Conservation (phyloP, 306 rosid species). For the Prunus mira region DNA sequence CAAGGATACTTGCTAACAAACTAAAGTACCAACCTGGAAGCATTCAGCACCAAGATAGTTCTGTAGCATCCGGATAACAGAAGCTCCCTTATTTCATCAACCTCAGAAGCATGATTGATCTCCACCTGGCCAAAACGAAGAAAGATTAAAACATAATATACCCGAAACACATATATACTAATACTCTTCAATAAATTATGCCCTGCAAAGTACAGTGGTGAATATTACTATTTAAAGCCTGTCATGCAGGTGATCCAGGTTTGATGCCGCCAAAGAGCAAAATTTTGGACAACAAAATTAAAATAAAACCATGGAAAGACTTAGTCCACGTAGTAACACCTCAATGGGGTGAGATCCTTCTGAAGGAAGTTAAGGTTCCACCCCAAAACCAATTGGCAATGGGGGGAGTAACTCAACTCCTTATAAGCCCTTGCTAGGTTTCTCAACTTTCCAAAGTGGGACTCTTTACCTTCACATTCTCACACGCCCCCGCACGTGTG, state of each 20-base stretch:
- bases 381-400: too few relatives aligned
- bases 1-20: constrained; percentile 2
- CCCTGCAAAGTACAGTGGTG: too few relatives aligned
- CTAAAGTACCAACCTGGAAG: constrained; percentile 66
- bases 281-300: neutral
- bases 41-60: constrained; percentile 80
- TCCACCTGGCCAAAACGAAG: constrained; percentile 66
- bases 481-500: too few relatives aligned
- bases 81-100: constrained; percentile 92
- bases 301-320: neutral
- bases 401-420: too few relatives aligned
- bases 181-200: neutral
- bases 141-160: neutral
- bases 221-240: too few relatives aligned
- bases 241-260: too few relatives aligned
- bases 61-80: constrained; percentile 86
- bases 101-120: constrained; percentile 78
- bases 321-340: constrained; percentile 37
- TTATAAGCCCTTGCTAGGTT: too few relatives aligned
- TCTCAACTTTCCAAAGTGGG: too few relatives aligned
- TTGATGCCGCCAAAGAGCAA: neutral
- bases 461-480: too few relatives aligned
- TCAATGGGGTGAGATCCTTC: constrained; percentile 78
- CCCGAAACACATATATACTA: neutral
- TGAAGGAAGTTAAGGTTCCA: too few relatives aligned